phyloP scores from a whole-genome alignment of 176 grass and related monocot species.

The Puya raimondii region DNA sequence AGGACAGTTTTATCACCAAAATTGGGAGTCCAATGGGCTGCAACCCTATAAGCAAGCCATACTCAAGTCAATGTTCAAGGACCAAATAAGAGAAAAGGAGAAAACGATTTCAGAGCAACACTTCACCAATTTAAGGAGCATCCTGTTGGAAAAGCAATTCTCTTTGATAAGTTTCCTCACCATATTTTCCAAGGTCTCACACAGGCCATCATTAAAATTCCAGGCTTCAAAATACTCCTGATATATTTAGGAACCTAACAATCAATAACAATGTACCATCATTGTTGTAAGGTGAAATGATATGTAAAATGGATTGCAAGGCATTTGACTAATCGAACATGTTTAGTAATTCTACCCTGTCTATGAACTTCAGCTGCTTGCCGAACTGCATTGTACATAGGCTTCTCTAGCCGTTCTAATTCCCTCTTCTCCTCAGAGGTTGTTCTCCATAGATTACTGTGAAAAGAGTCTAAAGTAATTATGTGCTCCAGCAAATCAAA shows the following conservation, averaged over 20 bases:
- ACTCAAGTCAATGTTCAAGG: not conserved
- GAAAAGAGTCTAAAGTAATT: conserved; percentile 17
- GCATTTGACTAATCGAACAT: not conserved
- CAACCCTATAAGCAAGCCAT: conserved; percentile 51
- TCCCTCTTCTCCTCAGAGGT: conserved; percentile 94
- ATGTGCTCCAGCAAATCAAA: not conserved
- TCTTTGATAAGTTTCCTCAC: conserved; percentile 31
- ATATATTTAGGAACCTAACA: conserved; percentile 87
- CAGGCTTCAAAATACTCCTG: conserved; percentile 81
- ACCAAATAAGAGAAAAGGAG: conserved; percentile 5
- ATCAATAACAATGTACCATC: conserved; percentile 6
- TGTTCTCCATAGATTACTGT: conserved; percentile 91
- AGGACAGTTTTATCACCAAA: conserved; percentile 90
- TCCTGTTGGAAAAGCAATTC: too few species aligned
- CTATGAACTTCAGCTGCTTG: conserved; percentile 98
- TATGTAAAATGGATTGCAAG: not conserved
- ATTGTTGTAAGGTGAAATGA: conserved; percentile 2
- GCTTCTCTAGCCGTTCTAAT: conserved; percentile 70
- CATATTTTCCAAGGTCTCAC: conserved; percentile 57
- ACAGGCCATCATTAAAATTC: conserved; percentile 94
- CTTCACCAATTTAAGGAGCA: conserved; percentile 42
- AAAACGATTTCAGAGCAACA: not conserved
- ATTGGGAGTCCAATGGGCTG: conserved; percentile 98
- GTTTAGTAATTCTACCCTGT: conserved; percentile 42
- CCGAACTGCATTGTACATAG: conserved; percentile 70